Conservation (phyloP, 306 rosid genomes). For the Begonia masoniana region DNA sequence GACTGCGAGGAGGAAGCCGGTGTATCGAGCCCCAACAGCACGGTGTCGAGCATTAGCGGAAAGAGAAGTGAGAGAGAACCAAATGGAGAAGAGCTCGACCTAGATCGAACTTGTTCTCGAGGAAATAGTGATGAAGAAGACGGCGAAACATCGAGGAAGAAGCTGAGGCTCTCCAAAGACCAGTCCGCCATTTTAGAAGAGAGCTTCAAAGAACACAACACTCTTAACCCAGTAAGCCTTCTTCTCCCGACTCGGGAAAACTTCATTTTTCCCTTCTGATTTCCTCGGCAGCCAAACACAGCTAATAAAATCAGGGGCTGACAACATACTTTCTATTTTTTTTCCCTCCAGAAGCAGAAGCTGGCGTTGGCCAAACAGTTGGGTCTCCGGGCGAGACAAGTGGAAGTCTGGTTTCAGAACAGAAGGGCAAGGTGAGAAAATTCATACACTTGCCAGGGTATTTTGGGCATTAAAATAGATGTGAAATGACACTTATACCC, state of each 20-base stretch:
- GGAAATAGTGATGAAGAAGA: conserved; percentile 92
- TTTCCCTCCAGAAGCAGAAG: conserved; percentile 72
- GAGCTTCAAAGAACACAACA: conserved; percentile 92
- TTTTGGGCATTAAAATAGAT: neutral
- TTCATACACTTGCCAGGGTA: neutral
- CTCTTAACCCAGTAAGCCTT: conserved; percentile 81
- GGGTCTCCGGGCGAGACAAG: conserved; percentile 83
- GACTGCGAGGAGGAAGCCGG: conserved; percentile 81
- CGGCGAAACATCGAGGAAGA: conserved; percentile 67
- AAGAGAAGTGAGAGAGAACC: conserved; percentile 77
- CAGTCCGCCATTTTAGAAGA: conserved; percentile 87
- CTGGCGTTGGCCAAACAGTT: conserved; percentile 78
- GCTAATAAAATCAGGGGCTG: neutral
- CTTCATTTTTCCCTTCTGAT: neutral
- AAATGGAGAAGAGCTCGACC: conserved; percentile 49
- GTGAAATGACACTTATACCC: too few species aligned
- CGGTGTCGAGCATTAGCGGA: conserved; percentile 82
- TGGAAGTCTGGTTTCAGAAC: conserved; percentile 98
- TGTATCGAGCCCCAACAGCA: conserved; percentile 83
- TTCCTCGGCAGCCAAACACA: conserved; percentile 17
- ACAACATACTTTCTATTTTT: neutral
- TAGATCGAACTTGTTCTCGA: conserved; percentile 52
- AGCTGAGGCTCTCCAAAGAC: conserved; percentile 84
- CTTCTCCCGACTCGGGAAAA: too few species aligned
- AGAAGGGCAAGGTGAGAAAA: conserved; percentile 84